phyloP scores from a whole-genome alignment of 2,329 filamentous ascomycete species.

The Ophiostoma pallidulum region DNA sequence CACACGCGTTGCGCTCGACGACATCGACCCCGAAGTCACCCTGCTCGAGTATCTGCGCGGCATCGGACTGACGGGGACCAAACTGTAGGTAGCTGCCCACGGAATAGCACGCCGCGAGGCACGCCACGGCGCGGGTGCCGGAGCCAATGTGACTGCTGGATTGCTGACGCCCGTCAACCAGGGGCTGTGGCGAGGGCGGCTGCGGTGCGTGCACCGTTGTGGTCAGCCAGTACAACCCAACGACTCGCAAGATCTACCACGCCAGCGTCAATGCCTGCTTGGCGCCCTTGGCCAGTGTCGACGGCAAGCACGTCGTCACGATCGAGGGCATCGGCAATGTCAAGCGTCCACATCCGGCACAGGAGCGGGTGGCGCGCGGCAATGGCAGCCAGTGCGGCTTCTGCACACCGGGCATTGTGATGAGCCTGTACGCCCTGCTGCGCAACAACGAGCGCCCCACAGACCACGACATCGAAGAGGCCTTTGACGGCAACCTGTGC shows the following conservation, averaged over 20 bases:
- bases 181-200: constrained; percentile 86
- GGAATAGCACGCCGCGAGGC: too few species aligned
- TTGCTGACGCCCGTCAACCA: too few species aligned
- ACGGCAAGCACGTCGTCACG: constrained; percentile 97
- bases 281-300: constrained; percentile 82
- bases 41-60: constrained; percentile 87
- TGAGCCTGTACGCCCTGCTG: constrained; percentile 90
- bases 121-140: too few species aligned
- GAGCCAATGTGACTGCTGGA: too few species aligned
- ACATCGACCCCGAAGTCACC: constrained; percentile 84
- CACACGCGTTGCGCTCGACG: constrained; percentile 75
- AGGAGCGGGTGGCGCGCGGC: constrained; percentile 81
- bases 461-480: constrained; percentile 82
- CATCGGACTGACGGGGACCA: constrained; percentile 89
- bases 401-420: constrained; percentile 95
- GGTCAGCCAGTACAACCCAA: constrained; percentile 86
- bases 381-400: constrained; percentile 89
- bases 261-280: constrained; percentile 94
- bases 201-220: constrained; percentile 96
- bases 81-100: constrained; percentile 49
- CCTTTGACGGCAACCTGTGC: constrained; percentile 93
- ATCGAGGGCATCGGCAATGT: constrained; percentile 91
- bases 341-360: constrained; percentile 75
- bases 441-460: constrained; percentile 72
- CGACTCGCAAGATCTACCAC: constrained; percentile 87